Base-by-base conservation (phyloP, 1,284 basidiomycete species). In the Cryptococcus sp. region DNA sequence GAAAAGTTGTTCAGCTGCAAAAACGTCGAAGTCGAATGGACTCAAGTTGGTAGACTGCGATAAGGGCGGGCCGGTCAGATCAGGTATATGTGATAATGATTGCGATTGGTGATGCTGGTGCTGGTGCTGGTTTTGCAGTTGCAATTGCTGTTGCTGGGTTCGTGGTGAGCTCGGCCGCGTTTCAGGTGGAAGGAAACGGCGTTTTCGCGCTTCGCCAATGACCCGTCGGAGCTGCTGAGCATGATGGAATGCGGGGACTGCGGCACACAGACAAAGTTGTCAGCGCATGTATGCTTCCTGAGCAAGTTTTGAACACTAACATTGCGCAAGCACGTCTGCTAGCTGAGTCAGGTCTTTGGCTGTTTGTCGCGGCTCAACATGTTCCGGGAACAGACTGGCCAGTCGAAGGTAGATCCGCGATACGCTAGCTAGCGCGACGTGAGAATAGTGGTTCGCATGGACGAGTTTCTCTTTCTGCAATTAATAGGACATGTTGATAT, bases 221-320 rank as follows among this genome's bases (percentile, higher is more conserved):
- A 60, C 65, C n/a, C 64, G 54, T 23, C 54, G 48, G 7, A 66
- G 55, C 50, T 58, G 50, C 43, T 57, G 50, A 16, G 62, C 62
- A 42, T 60, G 59, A 15, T 57, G 58, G 42, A 66, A 60, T 2
- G 55, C 65, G 16, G 65, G 62, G 51, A 64, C 65, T 64, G n/a
- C 40, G 17, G 11, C 22, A 49, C 13, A 30, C 47, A 43, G 30
- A 15, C 19, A 51, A 41, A 15, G 3, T 7, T 11, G 48, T 39
- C 48, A 35, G 20, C 17, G 16, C 48, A 23, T 8, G 22, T 19
- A 4, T 17, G 5, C 25, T 25, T 17, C 5, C 1, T 10, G 25
- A 20, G 19, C 20, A 10, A 2, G 20, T 27, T 15, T 25, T 17
- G 22, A 51, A 5, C 17, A 57, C 61, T 46, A 20, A 63, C 61